Percentiles rank a stretch among this genome's conserved stretches.
phyloP scores from a whole-genome alignment of 768 basidiomycete genomes.

The Rhodosporidiobolus odoratus region DNA sequence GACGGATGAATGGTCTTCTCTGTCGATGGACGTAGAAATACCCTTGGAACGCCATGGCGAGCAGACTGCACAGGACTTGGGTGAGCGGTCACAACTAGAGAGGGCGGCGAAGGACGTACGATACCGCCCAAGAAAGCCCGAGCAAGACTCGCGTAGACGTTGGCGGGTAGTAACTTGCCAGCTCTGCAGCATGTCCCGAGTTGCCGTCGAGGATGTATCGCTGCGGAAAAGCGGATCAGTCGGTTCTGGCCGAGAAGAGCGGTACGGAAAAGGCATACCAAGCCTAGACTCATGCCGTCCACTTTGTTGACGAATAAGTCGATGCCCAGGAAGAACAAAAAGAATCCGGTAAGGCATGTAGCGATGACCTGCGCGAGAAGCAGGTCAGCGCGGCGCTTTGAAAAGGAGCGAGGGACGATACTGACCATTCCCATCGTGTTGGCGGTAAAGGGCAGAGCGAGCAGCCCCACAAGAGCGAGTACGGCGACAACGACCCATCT shows the following conservation, averaged over 20 bases:
- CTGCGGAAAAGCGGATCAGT: not conserved
- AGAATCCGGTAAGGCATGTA: not conserved
- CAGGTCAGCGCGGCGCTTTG: not conserved
- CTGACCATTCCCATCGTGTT: constrained; percentile 1
- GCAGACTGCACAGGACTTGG: not conserved
- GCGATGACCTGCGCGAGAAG: not conserved
- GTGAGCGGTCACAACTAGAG: not conserved
- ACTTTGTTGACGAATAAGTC: constrained; percentile 10
- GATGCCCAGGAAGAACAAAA: constrained; percentile 13
- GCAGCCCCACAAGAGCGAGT: not conserved
- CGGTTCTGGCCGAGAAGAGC: not conserved
- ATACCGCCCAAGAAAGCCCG: not conserved
- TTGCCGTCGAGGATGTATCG: constrained; percentile 8
- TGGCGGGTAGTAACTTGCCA: not conserved
- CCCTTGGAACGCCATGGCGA: not conserved
- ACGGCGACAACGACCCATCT: constrained; percentile 13
- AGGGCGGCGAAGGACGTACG: not conserved
- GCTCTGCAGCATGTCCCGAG: not conserved
- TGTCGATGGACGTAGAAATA: not conserved
- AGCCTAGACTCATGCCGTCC: not conserved
- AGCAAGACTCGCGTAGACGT: not conserved
- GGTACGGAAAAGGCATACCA: not conserved
- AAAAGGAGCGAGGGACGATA: not conserved
- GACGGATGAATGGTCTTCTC: not conserved
- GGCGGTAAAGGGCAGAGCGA: not conserved